Evolutionary conservation across 352 stramenopile genomes (phyloP).

Genomic region (Phytophthora vignae): DNA sequence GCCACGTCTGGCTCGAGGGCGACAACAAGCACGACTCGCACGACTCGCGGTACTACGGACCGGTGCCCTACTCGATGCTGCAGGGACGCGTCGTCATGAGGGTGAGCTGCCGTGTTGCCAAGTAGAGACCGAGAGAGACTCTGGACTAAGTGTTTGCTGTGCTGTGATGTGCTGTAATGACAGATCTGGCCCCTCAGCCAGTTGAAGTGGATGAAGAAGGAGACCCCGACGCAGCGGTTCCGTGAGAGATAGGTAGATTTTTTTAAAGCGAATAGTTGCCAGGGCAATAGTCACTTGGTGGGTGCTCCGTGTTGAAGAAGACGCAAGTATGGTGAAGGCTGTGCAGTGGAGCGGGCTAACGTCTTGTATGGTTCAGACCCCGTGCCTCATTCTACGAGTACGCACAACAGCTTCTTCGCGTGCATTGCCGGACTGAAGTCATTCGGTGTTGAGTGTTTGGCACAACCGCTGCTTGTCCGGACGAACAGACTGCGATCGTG

Average conservation of each 20-base stretch:
- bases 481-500: no score
- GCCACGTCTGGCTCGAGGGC: slow-evolving; percentile 97
- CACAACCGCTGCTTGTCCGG: no score
- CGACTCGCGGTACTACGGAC: slow-evolving; percentile 96
- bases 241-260: slow-evolving; percentile 49
- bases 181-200: slow-evolving; percentile 87
- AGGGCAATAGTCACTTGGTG: no score
- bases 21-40: slow-evolving; percentile 97
- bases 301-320: no score
- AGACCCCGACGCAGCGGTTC: slow-evolving; percentile 62
- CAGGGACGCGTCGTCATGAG: slow-evolving; percentile 90
- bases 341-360: no score
- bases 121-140: neutral
- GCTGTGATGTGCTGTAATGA: slow-evolving; percentile 1
- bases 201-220: slow-evolving; percentile 68
- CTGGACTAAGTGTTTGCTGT: neutral
- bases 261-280: neutral
- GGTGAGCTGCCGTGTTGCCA: slow-evolving; percentile 50
- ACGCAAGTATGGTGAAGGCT: no score
- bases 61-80: slow-evolving; percentile 93
- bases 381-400: no score
- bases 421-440: no score
- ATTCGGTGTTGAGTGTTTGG: no score
- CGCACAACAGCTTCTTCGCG: no score
- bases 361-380: no score